Evolutionary conservation across 2,329 filamentous ascomycete species (phyloP).

Genomic region (Ampelomyces quisqualis): DNA sequence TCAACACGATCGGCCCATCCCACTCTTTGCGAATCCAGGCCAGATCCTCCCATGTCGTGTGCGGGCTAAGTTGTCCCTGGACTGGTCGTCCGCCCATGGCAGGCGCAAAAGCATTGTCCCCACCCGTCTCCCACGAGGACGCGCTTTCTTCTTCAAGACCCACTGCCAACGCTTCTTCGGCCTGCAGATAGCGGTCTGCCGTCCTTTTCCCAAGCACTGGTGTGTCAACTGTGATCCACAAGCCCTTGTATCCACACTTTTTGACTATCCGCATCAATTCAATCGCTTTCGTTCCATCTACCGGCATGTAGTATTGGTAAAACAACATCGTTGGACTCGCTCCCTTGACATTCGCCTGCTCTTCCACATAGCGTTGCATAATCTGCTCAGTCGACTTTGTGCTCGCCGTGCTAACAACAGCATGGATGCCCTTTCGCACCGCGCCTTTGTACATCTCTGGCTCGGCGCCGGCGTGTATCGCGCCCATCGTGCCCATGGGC

Average conservation of each 20-base stretch:
- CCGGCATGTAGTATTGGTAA: constrained; percentile 43
- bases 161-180: constrained; percentile 52
- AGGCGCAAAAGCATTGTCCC: constrained; percentile 57
- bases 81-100: constrained; percentile 55
- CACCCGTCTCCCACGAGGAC: constrained; percentile 55
- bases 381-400: constrained; percentile 37
- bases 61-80: constrained; percentile 42
- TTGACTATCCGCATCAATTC: constrained; percentile 37
- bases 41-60: constrained; percentile 54
- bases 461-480: constrained; percentile 41
- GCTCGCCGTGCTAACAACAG: constrained; percentile 41
- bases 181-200: constrained; percentile 40
- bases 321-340: constrained; percentile 34
- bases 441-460: constrained; percentile 41
- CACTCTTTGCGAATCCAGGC: constrained; percentile 47
- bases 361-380: constrained; percentile 31
- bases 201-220: constrained; percentile 40
- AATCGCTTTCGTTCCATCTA: constrained; percentile 33
- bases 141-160: constrained; percentile 55
- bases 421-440: constrained; percentile 37
- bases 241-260: constrained; percentile 35
- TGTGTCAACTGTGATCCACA: constrained; percentile 44
- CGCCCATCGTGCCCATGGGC: constrained; percentile 42
- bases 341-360: constrained; percentile 26
- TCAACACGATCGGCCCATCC: constrained; percentile 47